Conservation (phyloP, 2,329 filamentous ascomycete genomes). For the Alternaria novae-zelandiae region DNA sequence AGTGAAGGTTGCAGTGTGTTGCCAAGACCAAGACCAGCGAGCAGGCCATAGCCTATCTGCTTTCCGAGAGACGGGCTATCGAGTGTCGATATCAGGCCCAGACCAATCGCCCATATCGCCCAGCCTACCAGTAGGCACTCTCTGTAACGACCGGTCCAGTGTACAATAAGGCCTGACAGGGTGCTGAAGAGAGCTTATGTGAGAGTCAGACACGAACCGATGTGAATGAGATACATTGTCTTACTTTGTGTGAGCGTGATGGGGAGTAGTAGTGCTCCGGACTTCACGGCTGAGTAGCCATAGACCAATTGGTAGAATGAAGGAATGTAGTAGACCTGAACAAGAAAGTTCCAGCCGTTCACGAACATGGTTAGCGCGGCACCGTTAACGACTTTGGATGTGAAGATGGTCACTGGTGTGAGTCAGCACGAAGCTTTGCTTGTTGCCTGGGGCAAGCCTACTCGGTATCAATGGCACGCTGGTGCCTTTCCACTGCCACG, state of each 20-base stretch:
- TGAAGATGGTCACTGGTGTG: slow-evolving; percentile 23
- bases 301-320: slow-evolving; percentile 67
- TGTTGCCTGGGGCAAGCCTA: slow-evolving; percentile 18
- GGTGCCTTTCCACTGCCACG: slow-evolving; percentile 67
- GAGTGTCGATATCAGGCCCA: slow-evolving; percentile 26
- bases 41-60: slow-evolving; percentile 26
- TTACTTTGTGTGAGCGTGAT: slow-evolving; percentile 49
- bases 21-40: slow-evolving; percentile 52
- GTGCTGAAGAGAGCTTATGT: slow-evolving; percentile 27
- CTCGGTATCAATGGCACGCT: slow-evolving; percentile 65
- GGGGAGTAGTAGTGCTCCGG: slow-evolving; percentile 59
- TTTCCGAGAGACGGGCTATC: slow-evolving; percentile 18
- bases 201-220: neutral
- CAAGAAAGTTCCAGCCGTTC: slow-evolving; percentile 66
- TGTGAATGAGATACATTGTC: neutral
- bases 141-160: slow-evolving; percentile 26
- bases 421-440: neutral
- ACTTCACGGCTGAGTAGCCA: slow-evolving; percentile 55
- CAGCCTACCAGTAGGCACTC: slow-evolving; percentile 27
- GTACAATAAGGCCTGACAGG: slow-evolving; percentile 25
- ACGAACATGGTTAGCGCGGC: slow-evolving; percentile 57
- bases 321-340: slow-evolving; percentile 66
- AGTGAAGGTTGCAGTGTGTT: slow-evolving; percentile 61
- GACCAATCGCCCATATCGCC: slow-evolving; percentile 26
- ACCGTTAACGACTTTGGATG: slow-evolving; percentile 23